phyloP scores from a whole-genome alignment of 129 eudicot species.

The Pittosporum tobira region DNA sequence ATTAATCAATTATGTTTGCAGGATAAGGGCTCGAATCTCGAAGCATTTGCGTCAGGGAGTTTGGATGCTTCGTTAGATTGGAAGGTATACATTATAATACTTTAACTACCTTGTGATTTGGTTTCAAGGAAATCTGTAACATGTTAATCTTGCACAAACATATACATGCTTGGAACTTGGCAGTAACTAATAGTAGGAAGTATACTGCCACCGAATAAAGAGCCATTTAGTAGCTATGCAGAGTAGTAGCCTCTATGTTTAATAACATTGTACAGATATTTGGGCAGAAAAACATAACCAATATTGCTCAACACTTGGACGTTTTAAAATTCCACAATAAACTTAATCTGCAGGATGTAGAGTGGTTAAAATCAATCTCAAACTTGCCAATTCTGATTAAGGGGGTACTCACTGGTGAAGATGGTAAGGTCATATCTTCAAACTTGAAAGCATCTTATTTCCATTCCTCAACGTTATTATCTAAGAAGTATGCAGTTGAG shows the following conservation, averaged over 20 bases:
- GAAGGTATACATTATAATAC: slow-evolving; percentile 39
- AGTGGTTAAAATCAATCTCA: slow-evolving; percentile 69
- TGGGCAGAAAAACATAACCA: neutral
- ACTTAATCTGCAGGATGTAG: slow-evolving; percentile 54
- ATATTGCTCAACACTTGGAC: too few relatives aligned
- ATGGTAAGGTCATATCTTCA: slow-evolving; percentile 41
- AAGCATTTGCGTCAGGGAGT: slow-evolving; percentile 45
- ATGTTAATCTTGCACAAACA: neutral
- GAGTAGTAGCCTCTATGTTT: neutral
- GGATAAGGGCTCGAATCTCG: slow-evolving; percentile 69
- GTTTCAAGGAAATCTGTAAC: neutral
- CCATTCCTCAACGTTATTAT: neutral
- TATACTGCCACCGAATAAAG: neutral
- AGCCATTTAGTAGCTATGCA: neutral
- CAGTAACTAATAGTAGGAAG: neutral
- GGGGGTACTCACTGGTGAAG: slow-evolving; percentile 69
- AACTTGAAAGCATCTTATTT: neutral
- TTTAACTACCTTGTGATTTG: neutral
- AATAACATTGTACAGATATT: neutral
- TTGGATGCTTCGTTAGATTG: slow-evolving; percentile 65
- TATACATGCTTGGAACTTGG: neutral
- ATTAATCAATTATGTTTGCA: slow-evolving; percentile 15
- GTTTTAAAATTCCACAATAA: neutral
- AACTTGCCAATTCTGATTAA: slow-evolving; percentile 69
- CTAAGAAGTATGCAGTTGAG: neutral